phyloP scores from a whole-genome alignment of 1,139 yeast species.

The Taphrina deformans region DNA sequence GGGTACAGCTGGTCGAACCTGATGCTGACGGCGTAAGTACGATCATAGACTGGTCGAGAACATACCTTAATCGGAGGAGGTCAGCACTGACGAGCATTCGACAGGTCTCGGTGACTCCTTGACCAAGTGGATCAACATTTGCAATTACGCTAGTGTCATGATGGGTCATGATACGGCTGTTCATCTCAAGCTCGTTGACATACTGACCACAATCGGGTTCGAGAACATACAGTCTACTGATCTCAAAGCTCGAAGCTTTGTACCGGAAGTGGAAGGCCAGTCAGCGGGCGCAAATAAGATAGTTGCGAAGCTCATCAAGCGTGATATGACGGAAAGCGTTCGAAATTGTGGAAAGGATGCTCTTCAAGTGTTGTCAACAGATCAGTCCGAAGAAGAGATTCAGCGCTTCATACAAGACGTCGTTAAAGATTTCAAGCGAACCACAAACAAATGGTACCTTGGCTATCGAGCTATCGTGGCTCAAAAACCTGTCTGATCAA shows the following conservation, averaged over 20 bases:
- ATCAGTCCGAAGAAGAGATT: constrained; percentile 1
- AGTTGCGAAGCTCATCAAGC: not conserved
- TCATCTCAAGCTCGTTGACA: not conserved
- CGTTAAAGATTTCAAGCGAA: not conserved
- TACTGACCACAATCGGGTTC: not conserved
- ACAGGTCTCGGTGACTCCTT: not conserved
- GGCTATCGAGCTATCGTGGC: not conserved
- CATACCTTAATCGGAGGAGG: no score
- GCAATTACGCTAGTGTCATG: not conserved
- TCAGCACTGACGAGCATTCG: not conserved
- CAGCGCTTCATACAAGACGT: not conserved
- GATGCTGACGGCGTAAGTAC: not conserved
- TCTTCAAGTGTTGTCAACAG: not conserved
- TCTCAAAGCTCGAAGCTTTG: not conserved
- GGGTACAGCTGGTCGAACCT: constrained; percentile 2
- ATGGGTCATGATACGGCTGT: not conserved
- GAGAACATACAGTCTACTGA: not conserved
- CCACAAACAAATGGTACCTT: not conserved
- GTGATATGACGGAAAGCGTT: not conserved
- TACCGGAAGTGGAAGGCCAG: not conserved
- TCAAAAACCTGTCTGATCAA: not conserved
- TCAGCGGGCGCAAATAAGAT: not conserved
- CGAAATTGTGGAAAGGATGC: constrained; percentile 3
- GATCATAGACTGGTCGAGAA: no score
- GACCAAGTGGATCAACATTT: not conserved